Evolutionary conservation across 371 early-diverging fungal genomes (phyloP).

Genomic region (Batkoa obscura): DNA sequence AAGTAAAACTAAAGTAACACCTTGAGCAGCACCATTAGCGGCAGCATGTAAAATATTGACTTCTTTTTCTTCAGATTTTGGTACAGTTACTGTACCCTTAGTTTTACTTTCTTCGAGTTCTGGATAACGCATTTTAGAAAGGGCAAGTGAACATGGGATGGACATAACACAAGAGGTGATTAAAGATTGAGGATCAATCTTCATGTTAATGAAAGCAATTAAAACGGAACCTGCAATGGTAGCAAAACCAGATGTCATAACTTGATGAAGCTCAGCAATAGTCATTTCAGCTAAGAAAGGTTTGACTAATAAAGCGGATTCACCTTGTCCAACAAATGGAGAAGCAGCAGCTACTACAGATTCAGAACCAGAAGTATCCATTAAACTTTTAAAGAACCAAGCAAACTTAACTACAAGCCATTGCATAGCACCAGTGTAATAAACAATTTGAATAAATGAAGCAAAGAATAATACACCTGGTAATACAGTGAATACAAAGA

Average conservation of each 20-base stretch:
- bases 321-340: slow-evolving; percentile 28
- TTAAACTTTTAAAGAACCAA: slow-evolving; percentile 34
- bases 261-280: slow-evolving; percentile 62
- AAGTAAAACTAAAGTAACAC: slow-evolving; percentile 51
- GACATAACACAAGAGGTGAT: slow-evolving; percentile 84
- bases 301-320: slow-evolving; percentile 41
- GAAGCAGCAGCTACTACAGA: slow-evolving; percentile 42
- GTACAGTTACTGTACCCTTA: slow-evolving; percentile 33
- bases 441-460: slow-evolving; percentile 62
- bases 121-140: slow-evolving; percentile 72
- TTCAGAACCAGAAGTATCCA: slow-evolving; percentile 39
- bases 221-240: slow-evolving; percentile 86
- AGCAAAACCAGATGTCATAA: slow-evolving; percentile 78
- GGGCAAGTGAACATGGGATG: slow-evolving; percentile 68
- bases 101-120: slow-evolving; percentile 63
- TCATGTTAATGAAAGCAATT: slow-evolving; percentile 44
- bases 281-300: slow-evolving; percentile 75
- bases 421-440: slow-evolving; percentile 69
- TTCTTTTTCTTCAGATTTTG: slow-evolving; percentile 37
- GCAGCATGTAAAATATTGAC: slow-evolving; percentile 66
- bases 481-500: slow-evolving; percentile 53
- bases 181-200: slow-evolving; percentile 38
- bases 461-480: slow-evolving; percentile 79
- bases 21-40: slow-evolving; percentile 67
- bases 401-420: slow-evolving; percentile 56